Conservation (phyloP, 257 asterid species). For the Ligustrum vulgare region DNA sequence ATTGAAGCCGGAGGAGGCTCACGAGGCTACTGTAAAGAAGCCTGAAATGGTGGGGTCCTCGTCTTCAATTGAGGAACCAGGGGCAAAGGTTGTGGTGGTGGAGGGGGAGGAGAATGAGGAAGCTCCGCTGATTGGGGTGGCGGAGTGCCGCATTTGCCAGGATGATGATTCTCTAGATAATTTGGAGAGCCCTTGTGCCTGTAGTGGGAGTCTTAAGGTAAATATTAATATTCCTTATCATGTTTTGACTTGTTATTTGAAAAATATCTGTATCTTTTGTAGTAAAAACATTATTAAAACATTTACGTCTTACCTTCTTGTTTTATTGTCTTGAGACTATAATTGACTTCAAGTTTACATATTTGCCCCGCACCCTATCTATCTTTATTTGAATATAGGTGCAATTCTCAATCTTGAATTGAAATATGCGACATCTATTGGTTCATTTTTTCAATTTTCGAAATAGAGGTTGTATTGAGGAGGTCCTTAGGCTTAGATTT, state of each 20-base stretch:
- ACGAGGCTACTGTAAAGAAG: constrained; percentile 39
- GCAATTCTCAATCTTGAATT: no score
- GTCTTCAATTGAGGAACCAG: constrained; percentile 38
- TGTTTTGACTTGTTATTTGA: constrained; percentile 16
- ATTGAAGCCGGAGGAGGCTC: constrained; percentile 36
- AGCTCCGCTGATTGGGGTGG: constrained; percentile 64
- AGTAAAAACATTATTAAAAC: no score
- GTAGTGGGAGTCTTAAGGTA: constrained; percentile 97
- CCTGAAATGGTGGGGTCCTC: constrained; percentile 60
- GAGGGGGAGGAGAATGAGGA: constrained; percentile 56
- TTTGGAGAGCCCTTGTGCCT: constrained; percentile 89
- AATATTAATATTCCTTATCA: constrained; percentile 9
- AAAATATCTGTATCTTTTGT: not conserved
- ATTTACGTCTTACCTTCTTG: no score
- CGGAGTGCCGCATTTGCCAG: constrained; percentile 97
- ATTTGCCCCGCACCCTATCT: no score
- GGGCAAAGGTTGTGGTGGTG: constrained; percentile 40
- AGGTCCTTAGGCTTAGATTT: not conserved
- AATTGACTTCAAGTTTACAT: no score
- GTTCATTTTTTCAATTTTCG: not conserved
- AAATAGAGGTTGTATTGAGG: not conserved
- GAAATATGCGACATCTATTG: no score
- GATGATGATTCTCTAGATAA: constrained; percentile 79
- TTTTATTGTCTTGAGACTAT: no score
- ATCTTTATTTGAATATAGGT: no score